Evolutionary conservation across 2,329 filamentous ascomycete species (phyloP).

Genomic region (Fusarium staphyleae): DNA sequence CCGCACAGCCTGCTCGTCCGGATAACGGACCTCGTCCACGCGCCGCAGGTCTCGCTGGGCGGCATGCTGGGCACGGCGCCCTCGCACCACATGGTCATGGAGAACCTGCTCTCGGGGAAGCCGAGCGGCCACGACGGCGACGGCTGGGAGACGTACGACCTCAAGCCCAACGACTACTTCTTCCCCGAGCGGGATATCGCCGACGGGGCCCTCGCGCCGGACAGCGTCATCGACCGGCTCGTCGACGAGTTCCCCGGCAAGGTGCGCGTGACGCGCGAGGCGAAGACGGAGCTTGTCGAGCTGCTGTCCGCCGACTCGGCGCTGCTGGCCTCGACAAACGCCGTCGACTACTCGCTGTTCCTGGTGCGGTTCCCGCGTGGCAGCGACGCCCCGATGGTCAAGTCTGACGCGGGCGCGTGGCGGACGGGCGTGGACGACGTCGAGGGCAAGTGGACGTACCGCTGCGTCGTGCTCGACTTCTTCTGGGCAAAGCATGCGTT

Average conservation of each 20-base stretch:
- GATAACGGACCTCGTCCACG: constrained; percentile 73
- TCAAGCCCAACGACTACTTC: constrained; percentile 78
- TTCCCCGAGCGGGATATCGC: constrained; percentile 77
- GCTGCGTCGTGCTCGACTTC: constrained; percentile 74
- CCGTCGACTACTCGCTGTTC: constrained; percentile 79
- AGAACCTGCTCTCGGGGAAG: constrained; percentile 73
- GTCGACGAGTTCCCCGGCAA: constrained; percentile 74
- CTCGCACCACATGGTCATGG: constrained; percentile 79
- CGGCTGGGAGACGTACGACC: constrained; percentile 74
- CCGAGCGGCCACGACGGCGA: constrained; percentile 46
- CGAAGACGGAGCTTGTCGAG: constrained; percentile 63
- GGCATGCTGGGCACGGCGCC: constrained; percentile 66
- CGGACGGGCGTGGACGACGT: constrained; percentile 66
- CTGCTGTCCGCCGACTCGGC: constrained; percentile 68
- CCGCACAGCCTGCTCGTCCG: constrained; percentile 70
- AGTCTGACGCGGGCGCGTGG: constrained; percentile 54
- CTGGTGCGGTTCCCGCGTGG: constrained; percentile 58
- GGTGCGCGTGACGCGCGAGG: constrained; percentile 60
- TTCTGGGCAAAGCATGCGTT: constrained; percentile 80
- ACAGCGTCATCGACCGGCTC: constrained; percentile 70
- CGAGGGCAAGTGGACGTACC: constrained; percentile 71
- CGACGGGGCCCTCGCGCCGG: constrained; percentile 66
- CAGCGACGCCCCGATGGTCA: constrained; percentile 1
- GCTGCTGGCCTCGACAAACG: constrained; percentile 67
- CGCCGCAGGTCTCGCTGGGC: constrained; percentile 63